phyloP scores from a whole-genome alignment of 1,284 basidiomycete species.

The Thecaphora thlaspeos region DNA sequence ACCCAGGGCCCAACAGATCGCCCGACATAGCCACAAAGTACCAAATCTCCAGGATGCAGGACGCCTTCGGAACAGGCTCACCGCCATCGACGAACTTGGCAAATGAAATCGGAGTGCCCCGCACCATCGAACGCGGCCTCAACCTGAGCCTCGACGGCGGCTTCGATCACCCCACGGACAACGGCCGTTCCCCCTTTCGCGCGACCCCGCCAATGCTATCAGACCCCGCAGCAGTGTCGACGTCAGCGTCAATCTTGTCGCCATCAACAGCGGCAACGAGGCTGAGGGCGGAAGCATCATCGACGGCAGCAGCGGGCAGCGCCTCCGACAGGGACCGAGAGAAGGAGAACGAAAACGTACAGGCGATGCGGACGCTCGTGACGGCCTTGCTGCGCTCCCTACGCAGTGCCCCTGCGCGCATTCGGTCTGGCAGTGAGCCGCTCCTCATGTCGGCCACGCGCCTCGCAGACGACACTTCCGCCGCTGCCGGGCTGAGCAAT shows the following conservation, averaged over 20 bases:
- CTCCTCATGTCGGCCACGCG: neutral
- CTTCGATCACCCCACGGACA: neutral
- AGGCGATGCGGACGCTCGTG: conserved; percentile 23
- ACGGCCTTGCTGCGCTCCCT: conserved; percentile 29
- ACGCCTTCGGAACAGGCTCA: conserved; percentile 21
- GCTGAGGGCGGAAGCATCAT: neutral
- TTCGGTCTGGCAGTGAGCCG: neutral
- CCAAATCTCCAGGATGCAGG: conserved; percentile 11
- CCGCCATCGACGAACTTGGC: conserved; percentile 36
- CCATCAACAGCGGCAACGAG: neutral
- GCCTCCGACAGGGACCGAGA: neutral
- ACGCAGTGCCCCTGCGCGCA: neutral
- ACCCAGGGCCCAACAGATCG: conserved; percentile 5
- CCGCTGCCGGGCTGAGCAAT: neutral
- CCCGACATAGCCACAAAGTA: conserved; percentile 5
- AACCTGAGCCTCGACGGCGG: conserved; percentile 26
- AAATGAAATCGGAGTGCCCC: conserved; percentile 11
- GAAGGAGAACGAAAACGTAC: conserved; percentile 23
- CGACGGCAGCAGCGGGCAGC: neutral
- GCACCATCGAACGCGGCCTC: conserved; percentile 16
- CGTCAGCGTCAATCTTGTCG: neutral
- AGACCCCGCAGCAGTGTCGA: neutral
- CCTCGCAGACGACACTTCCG: too few relatives aligned
- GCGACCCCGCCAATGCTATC: neutral
- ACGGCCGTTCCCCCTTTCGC: neutral